A percentile compares a stretch with the other conserved stretches of the same genome.
Evolutionary conservation across 2,329 filamentous ascomycete species (phyloP).

Genomic region (Neofusicoccum cordaticola): DNA sequence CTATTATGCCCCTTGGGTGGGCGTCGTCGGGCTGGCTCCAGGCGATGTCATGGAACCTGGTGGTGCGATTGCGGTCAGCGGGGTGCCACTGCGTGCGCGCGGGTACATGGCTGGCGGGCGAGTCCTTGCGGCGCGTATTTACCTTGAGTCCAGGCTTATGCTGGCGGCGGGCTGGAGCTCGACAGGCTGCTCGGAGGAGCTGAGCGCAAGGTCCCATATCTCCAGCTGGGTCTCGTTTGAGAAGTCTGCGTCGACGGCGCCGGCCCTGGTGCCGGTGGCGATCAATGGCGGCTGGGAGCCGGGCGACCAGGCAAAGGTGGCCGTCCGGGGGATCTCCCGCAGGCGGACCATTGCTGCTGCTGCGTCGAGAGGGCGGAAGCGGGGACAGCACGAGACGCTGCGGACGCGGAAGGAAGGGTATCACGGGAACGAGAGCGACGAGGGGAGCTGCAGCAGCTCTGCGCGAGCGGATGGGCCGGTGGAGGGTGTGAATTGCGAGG

Average conservation of each 20-base stretch:
- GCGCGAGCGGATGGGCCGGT: slow-evolving; percentile 23
- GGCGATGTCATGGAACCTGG: slow-evolving; percentile 92
- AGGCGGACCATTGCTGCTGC: slow-evolving; percentile 78
- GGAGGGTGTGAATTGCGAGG: slow-evolving; percentile 13
- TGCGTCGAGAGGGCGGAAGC: slow-evolving; percentile 22
- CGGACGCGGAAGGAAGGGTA: slow-evolving; percentile 19
- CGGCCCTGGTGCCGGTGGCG: slow-evolving; percentile 90
- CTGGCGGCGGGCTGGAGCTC: slow-evolving; percentile 84
- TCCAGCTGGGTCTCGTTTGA: slow-evolving; percentile 96
- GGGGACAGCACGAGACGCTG: not conserved
- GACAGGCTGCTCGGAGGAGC: slow-evolving; percentile 69
- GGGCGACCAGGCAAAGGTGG: slow-evolving; percentile 95
- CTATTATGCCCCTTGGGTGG: slow-evolving; percentile 82
- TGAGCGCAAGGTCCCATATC: slow-evolving; percentile 88
- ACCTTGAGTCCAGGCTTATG: slow-evolving; percentile 88
- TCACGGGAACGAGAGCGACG: slow-evolving; percentile 19
- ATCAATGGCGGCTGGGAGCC: slow-evolving; percentile 75
- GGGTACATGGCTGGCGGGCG: not conserved
- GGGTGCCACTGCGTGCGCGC: too few relatives aligned
- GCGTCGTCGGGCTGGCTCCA: slow-evolving; percentile 83
- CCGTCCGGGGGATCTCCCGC: slow-evolving; percentile 93
- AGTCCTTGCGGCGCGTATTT: slow-evolving; percentile 27
- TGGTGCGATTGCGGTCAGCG: not conserved
- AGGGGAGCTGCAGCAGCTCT: slow-evolving; percentile 11
- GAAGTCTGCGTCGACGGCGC: slow-evolving; percentile 94